These are phyloP conservation scores for Apiospora marii DNA, from an alignment of 2,329 filamentous ascomycete species.

Conservation along the genomic window DNA sequence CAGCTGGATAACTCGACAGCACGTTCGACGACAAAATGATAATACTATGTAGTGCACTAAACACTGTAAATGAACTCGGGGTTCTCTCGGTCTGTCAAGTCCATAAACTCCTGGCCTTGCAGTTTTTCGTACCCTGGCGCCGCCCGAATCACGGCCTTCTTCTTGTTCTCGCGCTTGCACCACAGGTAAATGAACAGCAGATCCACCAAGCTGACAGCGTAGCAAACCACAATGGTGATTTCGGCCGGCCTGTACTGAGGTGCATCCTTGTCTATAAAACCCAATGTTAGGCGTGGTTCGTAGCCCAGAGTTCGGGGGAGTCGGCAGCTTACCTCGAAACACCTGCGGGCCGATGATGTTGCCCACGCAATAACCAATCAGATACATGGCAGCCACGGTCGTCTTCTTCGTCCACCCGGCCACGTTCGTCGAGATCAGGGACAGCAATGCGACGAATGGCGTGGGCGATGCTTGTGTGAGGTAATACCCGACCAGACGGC, in stretches of 20 bases:
- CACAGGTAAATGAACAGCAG: slow-evolving; percentile 69
- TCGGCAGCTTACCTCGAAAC: neutral
- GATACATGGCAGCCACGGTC: slow-evolving; percentile 61
- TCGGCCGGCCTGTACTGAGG: slow-evolving; percentile 69
- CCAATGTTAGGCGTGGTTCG: neutral
- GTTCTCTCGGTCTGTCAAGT: slow-evolving; percentile 73
- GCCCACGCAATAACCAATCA: slow-evolving; percentile 60
- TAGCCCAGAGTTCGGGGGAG: neutral
- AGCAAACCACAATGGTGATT: slow-evolving; percentile 69
- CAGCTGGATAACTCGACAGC: neutral
- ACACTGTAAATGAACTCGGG: slow-evolving; percentile 68
- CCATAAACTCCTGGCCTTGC: slow-evolving; percentile 73
- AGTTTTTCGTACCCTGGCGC: slow-evolving; percentile 65
- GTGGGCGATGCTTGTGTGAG: slow-evolving; percentile 67
- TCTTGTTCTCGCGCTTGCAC: slow-evolving; percentile 64
- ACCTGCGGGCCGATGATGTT: slow-evolving; percentile 61
- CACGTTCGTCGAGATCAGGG: slow-evolving; percentile 69
- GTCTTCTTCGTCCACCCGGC: slow-evolving; percentile 67
- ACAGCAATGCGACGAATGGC: slow-evolving; percentile 69
- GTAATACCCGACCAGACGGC: slow-evolving; percentile 71
- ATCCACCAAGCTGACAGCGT: slow-evolving; percentile 58
- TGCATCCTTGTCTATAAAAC: slow-evolving; percentile 56
- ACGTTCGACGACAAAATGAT: neutral
- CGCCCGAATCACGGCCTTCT: slow-evolving; percentile 61
- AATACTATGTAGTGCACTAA: slow-evolving; percentile 34